phyloP scores from a whole-genome alignment of 768 basidiomycete species.

The Termitomyces sp. region DNA sequence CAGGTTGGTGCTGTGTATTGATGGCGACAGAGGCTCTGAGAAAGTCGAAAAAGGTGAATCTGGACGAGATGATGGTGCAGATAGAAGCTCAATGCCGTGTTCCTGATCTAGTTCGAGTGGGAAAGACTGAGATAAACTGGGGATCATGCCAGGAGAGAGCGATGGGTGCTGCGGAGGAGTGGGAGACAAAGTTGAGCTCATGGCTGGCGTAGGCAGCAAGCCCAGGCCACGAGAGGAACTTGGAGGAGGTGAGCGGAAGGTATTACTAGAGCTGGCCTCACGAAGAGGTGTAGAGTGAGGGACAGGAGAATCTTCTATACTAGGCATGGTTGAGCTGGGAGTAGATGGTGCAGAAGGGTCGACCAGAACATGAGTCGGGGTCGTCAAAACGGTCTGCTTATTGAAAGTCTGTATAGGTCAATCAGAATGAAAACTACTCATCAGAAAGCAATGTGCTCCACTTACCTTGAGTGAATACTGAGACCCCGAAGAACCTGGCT shows the following conservation, averaged over 20 bases:
- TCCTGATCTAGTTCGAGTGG: conserved; percentile 41
- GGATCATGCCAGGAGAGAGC: conserved; percentile 23
- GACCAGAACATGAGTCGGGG: conserved; percentile 45
- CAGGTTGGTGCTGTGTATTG: conserved; percentile 3
- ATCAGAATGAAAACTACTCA: no score
- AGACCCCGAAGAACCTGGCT: conserved; percentile 13
- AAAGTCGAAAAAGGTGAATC: conserved; percentile 35
- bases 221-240: conserved; percentile 5
- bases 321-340: conserved; percentile 21
- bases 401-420: conserved; percentile 1
- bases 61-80: conserved; percentile 39
- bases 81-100: conserved; percentile 39
- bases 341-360: conserved; percentile 28
- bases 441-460: conserved; percentile 4
- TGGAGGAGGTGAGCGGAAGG: conserved; percentile 13
- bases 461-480: conserved; percentile 44
- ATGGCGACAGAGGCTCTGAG: conserved; percentile 14
- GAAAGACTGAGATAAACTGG: conserved; percentile 39
- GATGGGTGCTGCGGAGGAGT: conserved; percentile 4
- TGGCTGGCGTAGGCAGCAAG: conserved; percentile 10
- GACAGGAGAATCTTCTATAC: conserved; percentile 20
- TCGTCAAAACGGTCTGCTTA: conserved; percentile 32
- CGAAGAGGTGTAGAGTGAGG: conserved; percentile 16
- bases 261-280: conserved; percentile 10
- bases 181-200: conserved; percentile 10